Percentiles rank a stretch among this genome's conserved stretches.
phyloP scores from a whole-genome alignment of 2,329 filamentous ascomycete genomes.

The Beauveria bassiana region DNA sequence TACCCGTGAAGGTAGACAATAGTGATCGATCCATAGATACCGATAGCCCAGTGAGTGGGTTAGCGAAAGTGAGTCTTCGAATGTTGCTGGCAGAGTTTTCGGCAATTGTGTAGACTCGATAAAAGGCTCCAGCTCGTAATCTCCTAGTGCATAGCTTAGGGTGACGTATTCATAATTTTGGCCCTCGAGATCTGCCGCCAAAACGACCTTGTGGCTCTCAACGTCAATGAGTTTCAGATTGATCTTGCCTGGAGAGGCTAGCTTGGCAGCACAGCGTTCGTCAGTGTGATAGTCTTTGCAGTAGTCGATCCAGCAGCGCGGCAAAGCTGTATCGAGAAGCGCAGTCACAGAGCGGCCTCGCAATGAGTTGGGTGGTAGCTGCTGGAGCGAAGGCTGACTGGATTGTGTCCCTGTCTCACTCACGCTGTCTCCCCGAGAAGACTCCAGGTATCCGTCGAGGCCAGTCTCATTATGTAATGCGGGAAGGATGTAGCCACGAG shows the following conservation, averaged over 20 bases:
- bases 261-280: conserved; percentile 17
- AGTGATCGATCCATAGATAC: conserved; percentile 32
- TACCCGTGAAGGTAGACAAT: conserved; percentile 24
- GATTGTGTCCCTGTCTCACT: neutral
- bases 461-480: conserved; percentile 20
- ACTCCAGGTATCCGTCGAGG: conserved; percentile 17
- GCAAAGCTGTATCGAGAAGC: conserved; percentile 22
- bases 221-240: conserved; percentile 28
- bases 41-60: conserved; percentile 25
- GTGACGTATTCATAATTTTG: conserved; percentile 24
- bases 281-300: conserved; percentile 24
- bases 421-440: conserved; percentile 6
- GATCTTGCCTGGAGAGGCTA: neutral
- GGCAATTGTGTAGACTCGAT: conserved; percentile 17
- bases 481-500: conserved; percentile 29
- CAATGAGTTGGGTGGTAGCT: conserved; percentile 13
- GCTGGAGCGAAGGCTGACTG: neutral
- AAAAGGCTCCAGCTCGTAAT: neutral
- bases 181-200: conserved; percentile 20
- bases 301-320: conserved; percentile 27
- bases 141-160: conserved; percentile 26
- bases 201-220: conserved; percentile 21
- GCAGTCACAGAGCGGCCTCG: conserved; percentile 25
- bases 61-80: conserved; percentile 27
- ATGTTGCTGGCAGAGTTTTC: conserved; percentile 20